A percentile compares a stretch with the other conserved stretches of the same genome.
These are phyloP conservation scores for Exophiala phaeomuriformis DNA, from an alignment of 2,329 filamentous ascomycete species.

Conservation along the genomic window DNA sequence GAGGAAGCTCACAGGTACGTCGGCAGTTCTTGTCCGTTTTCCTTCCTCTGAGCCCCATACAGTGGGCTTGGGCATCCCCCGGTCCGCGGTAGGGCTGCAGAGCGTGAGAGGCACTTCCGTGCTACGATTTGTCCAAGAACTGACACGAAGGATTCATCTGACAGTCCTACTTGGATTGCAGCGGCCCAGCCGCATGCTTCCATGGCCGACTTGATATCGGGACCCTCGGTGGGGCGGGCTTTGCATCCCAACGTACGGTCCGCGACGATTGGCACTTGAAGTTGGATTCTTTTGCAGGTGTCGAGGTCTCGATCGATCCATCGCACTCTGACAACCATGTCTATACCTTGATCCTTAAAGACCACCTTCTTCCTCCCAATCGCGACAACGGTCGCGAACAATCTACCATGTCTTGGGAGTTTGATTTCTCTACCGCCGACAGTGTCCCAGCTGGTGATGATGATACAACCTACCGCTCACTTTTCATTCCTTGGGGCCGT, in stretches of 20 bases:
- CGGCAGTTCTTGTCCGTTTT: not conserved
- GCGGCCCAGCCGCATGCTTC: conserved; percentile 46
- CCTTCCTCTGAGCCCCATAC: not conserved
- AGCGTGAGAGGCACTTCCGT: not conserved
- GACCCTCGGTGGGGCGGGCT: conserved; percentile 71
- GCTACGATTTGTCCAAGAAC: not conserved
- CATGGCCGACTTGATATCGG: conserved; percentile 64
- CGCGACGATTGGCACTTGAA: conserved; percentile 54
- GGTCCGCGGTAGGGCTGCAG: not conserved
- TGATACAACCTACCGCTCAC: conserved; percentile 24
- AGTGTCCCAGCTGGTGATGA: conserved; percentile 18
- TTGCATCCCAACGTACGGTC: conserved; percentile 67
- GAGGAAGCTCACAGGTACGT: conserved; percentile 55
- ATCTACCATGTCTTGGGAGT: conserved; percentile 67
- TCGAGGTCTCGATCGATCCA: conserved; percentile 47
- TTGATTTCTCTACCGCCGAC: conserved; percentile 47
- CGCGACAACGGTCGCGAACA: conserved; percentile 61
- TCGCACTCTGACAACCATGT: conserved; percentile 53
- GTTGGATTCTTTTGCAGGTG: conserved; percentile 55
- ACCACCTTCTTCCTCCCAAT: conserved; percentile 52
- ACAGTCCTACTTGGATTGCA: conserved; percentile 44
- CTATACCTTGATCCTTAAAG: conserved; percentile 70
- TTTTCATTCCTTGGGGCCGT: conserved; percentile 57
- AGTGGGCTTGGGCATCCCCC: too few relatives aligned
- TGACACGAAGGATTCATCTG: conserved; percentile 5